phyloP scores from a whole-genome alignment of 2,329 filamentous ascomycete genomes.

The Madurella mycetomatis region DNA sequence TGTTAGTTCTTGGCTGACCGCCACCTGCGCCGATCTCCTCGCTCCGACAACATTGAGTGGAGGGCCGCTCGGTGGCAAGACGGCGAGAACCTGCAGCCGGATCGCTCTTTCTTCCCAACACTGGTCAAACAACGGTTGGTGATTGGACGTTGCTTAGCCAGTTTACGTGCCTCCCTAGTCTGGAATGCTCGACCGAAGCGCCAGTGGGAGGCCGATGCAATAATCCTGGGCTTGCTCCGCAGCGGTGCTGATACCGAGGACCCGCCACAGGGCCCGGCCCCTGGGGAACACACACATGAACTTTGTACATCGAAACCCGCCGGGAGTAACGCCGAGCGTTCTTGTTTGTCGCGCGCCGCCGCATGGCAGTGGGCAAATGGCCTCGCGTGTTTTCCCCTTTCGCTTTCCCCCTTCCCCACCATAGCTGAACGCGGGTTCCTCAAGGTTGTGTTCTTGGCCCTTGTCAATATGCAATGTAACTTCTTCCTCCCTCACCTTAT shows the following conservation, averaged over 20 bases:
- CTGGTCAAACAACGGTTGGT: not conserved
- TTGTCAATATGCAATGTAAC: not conserved
- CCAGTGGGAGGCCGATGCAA: not conserved
- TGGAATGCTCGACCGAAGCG: constrained; percentile 3
- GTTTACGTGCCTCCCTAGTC: constrained; percentile 7
- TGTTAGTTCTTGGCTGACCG: not conserved
- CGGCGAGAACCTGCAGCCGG: not conserved
- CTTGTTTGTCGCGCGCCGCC: not conserved
- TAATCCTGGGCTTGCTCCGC: not conserved
- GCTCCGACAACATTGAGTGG: not conserved
- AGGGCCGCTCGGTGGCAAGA: constrained; percentile 7
- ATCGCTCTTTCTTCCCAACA: not conserved
- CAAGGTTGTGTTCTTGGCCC: not conserved
- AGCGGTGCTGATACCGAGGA: not conserved
- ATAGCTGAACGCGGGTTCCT: too few species aligned
- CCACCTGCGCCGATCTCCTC: constrained; percentile 2
- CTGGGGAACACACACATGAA: constrained; percentile 1
- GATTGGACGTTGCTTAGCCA: constrained; percentile 10
- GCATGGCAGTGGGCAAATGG: not conserved
- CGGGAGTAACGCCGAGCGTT: constrained; percentile 14
- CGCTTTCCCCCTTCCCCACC: too few species aligned
- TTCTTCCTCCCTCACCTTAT: constrained; percentile 2
- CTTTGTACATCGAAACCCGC: constrained; percentile 4
- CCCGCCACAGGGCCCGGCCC: constrained; percentile 1
- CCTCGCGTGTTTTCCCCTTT: not conserved